Percentiles rank a stretch among this genome's conserved stretches.
These are phyloP conservation scores for Talaromyces wortmannii DNA, from an alignment of 495 filamentous ascomycete genomes.

Conservation along the genomic window DNA sequence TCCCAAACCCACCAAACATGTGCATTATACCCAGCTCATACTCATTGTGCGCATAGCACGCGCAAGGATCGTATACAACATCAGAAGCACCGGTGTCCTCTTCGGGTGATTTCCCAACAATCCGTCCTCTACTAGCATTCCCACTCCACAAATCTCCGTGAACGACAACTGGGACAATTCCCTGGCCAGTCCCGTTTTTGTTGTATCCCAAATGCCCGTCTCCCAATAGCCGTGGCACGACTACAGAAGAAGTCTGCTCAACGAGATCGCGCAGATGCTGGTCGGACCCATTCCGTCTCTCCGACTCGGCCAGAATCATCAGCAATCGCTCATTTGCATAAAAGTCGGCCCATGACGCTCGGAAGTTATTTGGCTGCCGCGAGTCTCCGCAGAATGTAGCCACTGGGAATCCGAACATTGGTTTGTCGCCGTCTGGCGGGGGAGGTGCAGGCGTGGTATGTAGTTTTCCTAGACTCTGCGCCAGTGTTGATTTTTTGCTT, in stretches of 20 bases:
- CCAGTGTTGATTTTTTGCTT: conserved; percentile 41
- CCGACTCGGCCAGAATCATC: conserved; percentile 50
- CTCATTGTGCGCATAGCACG: conserved; percentile 79
- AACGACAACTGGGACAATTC: conserved; percentile 65
- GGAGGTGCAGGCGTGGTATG: conserved; percentile 70
- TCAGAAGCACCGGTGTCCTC: conserved; percentile 55
- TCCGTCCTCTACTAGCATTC: conserved; percentile 63
- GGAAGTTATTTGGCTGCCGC: conserved; percentile 66
- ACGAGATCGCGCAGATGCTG: conserved; percentile 51
- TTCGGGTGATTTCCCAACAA: conserved; percentile 36
- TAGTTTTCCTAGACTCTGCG: conserved; percentile 68
- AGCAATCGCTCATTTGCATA: conserved; percentile 68
- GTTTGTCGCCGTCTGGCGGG: conserved; percentile 10
- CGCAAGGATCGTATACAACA: conserved; percentile 76
- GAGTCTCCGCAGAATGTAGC: conserved; percentile 84
- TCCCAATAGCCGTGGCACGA: conserved; percentile 68
- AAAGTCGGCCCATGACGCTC: conserved; percentile 71
- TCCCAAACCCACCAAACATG: conserved; percentile 90
- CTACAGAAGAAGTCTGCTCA: conserved; percentile 48
- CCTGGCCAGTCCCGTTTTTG: conserved; percentile 30
- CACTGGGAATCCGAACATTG: conserved; percentile 74
- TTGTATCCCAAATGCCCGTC: conserved; percentile 57
- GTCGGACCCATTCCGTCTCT: conserved; percentile 58
- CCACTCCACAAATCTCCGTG: conserved; percentile 93
- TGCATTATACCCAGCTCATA: conserved; percentile 91